These are phyloP conservation scores for Alopecurus myosuroides DNA, from an alignment of 176 grass and related monocot species.

Conservation along the genomic window DNA sequence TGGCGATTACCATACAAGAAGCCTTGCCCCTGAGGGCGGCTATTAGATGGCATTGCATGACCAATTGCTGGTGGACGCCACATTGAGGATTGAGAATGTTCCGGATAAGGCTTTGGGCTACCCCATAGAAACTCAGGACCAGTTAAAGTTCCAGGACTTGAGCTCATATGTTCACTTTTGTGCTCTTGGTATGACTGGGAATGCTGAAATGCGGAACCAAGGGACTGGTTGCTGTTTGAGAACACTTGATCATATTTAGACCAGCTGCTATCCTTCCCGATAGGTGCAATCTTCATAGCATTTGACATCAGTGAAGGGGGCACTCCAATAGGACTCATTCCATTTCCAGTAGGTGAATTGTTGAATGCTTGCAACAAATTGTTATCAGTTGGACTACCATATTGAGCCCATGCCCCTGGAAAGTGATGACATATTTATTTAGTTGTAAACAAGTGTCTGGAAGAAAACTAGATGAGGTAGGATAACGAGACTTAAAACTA, in stretches of 20 bases:
- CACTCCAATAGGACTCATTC: constrained; percentile 54
- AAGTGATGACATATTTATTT: neutral
- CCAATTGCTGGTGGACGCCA: constrained; percentile 57
- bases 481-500: constrained; percentile 15
- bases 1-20: constrained; percentile 55
- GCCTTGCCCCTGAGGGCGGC: constrained; percentile 36
- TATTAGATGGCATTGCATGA: constrained; percentile 45
- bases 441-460: neutral
- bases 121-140: constrained; percentile 97
- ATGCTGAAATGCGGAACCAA: constrained; percentile 48
- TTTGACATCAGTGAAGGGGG: constrained; percentile 58
- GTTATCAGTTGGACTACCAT: constrained; percentile 69
- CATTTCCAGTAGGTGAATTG: constrained; percentile 64
- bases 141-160: constrained; percentile 68
- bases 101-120: constrained; percentile 75
- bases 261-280: constrained; percentile 74
- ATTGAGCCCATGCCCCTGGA: constrained; percentile 71
- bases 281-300: constrained; percentile 75
- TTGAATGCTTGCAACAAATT: constrained; percentile 61
- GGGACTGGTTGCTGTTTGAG: constrained; percentile 41
- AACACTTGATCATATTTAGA: constrained; percentile 51
- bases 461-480: neutral
- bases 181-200: constrained; percentile 77
- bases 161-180: constrained; percentile 50
- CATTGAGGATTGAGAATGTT: constrained; percentile 63